A percentile compares a stretch with the other conserved stretches of the same genome.
These are phyloP conservation scores for Fusarium azukiicola DNA, from an alignment of 2,329 filamentous ascomycete genomes.

Conservation along the genomic window DNA sequence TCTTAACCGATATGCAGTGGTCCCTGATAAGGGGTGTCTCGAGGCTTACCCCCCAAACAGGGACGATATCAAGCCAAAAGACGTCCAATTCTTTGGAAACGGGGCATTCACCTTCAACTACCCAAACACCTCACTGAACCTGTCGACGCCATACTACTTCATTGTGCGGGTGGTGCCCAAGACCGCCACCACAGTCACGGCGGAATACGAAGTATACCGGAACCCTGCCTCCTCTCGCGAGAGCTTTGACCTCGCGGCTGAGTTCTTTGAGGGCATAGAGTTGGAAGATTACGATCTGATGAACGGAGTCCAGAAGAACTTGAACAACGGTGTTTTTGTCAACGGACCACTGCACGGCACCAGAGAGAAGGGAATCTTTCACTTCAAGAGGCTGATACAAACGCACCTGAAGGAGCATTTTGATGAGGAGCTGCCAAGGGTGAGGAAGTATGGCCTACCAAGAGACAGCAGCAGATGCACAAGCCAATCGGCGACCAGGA, in stretches of 20 bases:
- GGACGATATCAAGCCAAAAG: constrained; percentile 20
- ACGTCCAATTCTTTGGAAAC: constrained; percentile 21
- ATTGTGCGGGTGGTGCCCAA: constrained; percentile 33
- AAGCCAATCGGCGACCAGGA: not conserved
- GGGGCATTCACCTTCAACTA: constrained; percentile 32
- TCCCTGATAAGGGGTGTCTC: constrained; percentile 15
- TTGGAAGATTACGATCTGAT: constrained; percentile 10
- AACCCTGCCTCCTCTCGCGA: constrained; percentile 16
- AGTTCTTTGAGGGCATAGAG: constrained; percentile 11
- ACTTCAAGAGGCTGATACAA: constrained; percentile 6
- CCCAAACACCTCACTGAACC: constrained; percentile 26
- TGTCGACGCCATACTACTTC: constrained; percentile 32
- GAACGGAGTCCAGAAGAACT: constrained; percentile 1
- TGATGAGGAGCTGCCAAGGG: not conserved
- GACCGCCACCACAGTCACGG: constrained; percentile 17
- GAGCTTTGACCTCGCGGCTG: not conserved
- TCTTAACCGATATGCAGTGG: constrained; percentile 22
- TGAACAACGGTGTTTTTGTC: constrained; percentile 10
- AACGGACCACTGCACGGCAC: constrained; percentile 2
- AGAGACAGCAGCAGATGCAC: constrained; percentile 1
- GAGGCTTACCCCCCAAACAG: constrained; percentile 5
- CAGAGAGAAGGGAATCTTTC: not conserved
- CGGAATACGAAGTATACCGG: constrained; percentile 31
- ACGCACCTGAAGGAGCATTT: constrained; percentile 7
- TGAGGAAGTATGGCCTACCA: constrained; percentile 1